Evolutionary conservation across 306 rosid species (phyloP).

Genomic region (Acmispon strigosus): DNA sequence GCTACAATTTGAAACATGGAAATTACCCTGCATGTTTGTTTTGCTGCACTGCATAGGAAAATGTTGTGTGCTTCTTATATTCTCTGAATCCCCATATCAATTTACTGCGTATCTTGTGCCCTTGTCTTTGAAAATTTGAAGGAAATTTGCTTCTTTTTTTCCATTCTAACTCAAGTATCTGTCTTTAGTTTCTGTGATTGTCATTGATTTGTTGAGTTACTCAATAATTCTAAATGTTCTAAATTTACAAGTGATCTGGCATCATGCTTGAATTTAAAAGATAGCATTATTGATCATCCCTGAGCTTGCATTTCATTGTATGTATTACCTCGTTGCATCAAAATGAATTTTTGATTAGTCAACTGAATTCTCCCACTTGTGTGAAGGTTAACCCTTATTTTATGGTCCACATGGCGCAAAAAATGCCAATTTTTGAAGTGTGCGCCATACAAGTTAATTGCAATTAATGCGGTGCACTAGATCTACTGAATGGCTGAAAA

Average conservation of each 20-base stretch:
- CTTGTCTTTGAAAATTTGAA: too few relatives aligned
- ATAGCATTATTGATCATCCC: not conserved
- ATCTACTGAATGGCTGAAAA: too few relatives aligned
- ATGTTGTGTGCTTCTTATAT: not conserved
- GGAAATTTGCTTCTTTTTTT: too few relatives aligned
- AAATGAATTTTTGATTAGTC: not conserved
- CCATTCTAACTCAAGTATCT: not conserved
- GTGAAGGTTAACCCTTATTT: too few relatives aligned
- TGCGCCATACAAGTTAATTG: too few relatives aligned
- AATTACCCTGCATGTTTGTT: not conserved
- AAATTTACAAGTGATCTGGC: not conserved
- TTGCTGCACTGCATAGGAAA: not conserved
- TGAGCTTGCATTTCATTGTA: not conserved
- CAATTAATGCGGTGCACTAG: too few relatives aligned
- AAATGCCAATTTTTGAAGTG: too few relatives aligned
- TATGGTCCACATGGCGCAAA: too few relatives aligned
- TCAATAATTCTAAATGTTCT: not conserved
- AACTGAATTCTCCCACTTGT: too few relatives aligned
- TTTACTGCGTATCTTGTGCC: not conserved
- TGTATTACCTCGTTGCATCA: not conserved
- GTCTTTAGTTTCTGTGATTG: not conserved
- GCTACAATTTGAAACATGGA: not conserved
- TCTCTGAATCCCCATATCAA: not conserved
- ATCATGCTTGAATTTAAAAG: not conserved
- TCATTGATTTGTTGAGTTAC: not conserved